Evolutionary conservation across 129 eudicot species (phyloP), one percentile per base, ranked within the genome.

Genomic region (Helianthus annuus): DNA sequence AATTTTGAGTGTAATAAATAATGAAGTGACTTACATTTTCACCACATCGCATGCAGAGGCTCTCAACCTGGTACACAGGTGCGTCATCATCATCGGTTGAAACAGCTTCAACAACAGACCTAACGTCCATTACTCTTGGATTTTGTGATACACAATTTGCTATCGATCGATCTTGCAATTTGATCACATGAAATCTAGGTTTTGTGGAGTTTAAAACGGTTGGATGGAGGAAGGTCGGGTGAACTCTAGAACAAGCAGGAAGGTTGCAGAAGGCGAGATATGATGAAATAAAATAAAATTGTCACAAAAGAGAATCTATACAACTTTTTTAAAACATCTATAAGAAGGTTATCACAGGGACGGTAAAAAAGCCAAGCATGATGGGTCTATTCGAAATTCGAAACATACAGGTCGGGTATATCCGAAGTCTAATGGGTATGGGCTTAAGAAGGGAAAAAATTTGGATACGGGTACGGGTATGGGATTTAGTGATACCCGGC

Each of bases 21-120:
- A n/a, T 29, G 2, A 29, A 2, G 34, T 66, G 7, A 55, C 58
- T 49, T 88, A 92, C 98, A 74, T 92, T 92, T 39, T 92, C 80
- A 22, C 86, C 81, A 61, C 98, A 92, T 9, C 96, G 86, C 98
- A 92, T 92, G 75, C 98, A 92, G 76, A 92, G 96, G 80, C 98
- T 92, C 73, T 92, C 96, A 42, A 89, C 78, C 64, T 75, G 74
- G 81, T 92, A 89, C 9, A 89, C 86, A 29, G 98, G 95, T 40
- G 94, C 81, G 60, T 85, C 96, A 17, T 78, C 89, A 9, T 72
- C 62, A 19, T 87, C 92, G 5, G 81, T 83, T 0, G 86, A 75
- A 45, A 92, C 82, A 2, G 96, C 89, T 83, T 92, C 95, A 61
- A 78, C 98, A 5, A 89, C 95, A 9, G 95, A 86, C 59, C 89